A percentile compares a stretch with the other conserved stretches of the same genome.
phyloP scores from a whole-genome alignment of 1,284 basidiomycete genomes.

The Uromyces viciae-fabae region DNA sequence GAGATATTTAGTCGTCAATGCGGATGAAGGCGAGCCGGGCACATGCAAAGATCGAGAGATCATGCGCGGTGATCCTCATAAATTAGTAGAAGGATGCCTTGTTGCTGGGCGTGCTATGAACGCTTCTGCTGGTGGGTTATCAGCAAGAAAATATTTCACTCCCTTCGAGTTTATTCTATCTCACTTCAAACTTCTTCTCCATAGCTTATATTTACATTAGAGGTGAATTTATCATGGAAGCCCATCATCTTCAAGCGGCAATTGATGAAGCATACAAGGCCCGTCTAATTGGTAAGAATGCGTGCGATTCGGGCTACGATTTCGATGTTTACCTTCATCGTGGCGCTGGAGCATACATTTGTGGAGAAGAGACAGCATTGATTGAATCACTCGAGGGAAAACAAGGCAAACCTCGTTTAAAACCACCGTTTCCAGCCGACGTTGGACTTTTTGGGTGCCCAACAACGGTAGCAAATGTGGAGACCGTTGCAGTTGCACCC shows the following conservation, averaged over 20 bases:
- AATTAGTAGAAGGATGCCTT: slow-evolving; percentile 94
- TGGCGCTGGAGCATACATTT: slow-evolving; percentile 96
- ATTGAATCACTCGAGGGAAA: slow-evolving; percentile 96
- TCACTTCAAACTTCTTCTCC: background rate
- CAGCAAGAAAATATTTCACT: background rate
- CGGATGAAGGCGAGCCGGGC: slow-evolving; percentile 96
- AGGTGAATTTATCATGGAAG: slow-evolving; percentile 96
- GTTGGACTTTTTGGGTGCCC: slow-evolving; percentile 96
- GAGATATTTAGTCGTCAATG: slow-evolving; percentile 94
- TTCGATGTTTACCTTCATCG: slow-evolving; percentile 98
- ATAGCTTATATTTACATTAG: slow-evolving; percentile 96
- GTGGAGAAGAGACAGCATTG: slow-evolving; percentile 95
- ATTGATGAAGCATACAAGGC: slow-evolving; percentile 91
- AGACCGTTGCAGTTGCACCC: slow-evolving; percentile 94
- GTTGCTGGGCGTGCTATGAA: slow-evolving; percentile 98
- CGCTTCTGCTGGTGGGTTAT: slow-evolving; percentile 67
- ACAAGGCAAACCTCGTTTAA: slow-evolving; percentile 94
- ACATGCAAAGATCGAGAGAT: slow-evolving; percentile 99
- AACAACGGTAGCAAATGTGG: slow-evolving; percentile 95
- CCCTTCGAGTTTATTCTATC: background rate
- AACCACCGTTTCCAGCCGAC: slow-evolving; percentile 99
- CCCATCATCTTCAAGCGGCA: slow-evolving; percentile 84
- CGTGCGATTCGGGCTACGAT: slow-evolving; percentile 83
- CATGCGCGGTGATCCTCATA: slow-evolving; percentile 95
- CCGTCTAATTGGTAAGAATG: slow-evolving; percentile 86